Evolutionary conservation across 1,139 yeast species (phyloP), one percentile per base, ranked within the genome.

Genomic region (Magnusiomyces suaveolens): DNA sequence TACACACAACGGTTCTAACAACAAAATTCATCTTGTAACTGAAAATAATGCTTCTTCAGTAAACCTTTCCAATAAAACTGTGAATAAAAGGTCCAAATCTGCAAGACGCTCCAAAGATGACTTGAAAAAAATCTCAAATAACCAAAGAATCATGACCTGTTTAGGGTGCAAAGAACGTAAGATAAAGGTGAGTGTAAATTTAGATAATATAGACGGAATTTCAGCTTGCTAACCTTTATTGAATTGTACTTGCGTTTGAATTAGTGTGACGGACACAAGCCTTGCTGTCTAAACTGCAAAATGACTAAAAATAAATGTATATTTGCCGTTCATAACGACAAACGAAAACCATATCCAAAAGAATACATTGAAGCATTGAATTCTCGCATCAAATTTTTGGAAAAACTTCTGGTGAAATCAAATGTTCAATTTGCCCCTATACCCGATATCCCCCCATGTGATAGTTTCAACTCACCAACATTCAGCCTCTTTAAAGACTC

Each of bases 221-320:
- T 46, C 24, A n/a, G 4, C n/a, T 29, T 29, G 6, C 36, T 29
- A 29, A 29, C 36, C 36, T 29, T 29, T 29, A 29, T 29, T 29
- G 6, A 8, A 12, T 29, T 29, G 36, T 29, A 8, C 6, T 29
- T 29, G 12, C 12, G 6, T 23, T 48, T 38, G 6, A 12, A 18
- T 24, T 36, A 52, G 56, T 81, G 87, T 68, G 87, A 81, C 63
- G 87, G 82, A 64, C 67, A 83, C 38, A 81, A 80, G 61, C 87
- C 87, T 1, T 72, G 73, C 53, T 83, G 87, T 63, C 74, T 70
- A 62, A 82, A 83, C 64, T 83, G 88, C 65, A 83, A 79, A 60
- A 74, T 83, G 53, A 75, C 81, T 47, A 77, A 78, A 43, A 57
- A 58, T 25, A 56, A 57, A n/a, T 58, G 60, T 51, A 52, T 54